Evolutionary conservation across 805 yeast genomes (phyloP).

Genomic region (Teunomyces cretensis): DNA sequence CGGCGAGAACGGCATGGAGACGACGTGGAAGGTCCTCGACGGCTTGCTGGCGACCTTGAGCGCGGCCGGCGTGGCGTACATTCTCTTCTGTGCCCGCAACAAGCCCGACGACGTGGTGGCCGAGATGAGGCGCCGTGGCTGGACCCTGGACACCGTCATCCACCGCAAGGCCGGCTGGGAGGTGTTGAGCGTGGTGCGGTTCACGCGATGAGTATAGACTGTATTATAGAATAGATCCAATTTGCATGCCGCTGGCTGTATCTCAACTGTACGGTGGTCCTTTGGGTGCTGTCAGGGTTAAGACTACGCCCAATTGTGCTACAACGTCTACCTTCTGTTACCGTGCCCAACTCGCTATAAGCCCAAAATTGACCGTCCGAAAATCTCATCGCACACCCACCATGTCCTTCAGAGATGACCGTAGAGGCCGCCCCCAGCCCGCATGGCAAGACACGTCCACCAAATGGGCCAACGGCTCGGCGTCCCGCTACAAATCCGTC

Average conservation of each 20-base stretch:
- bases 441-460: slow-evolving; percentile 13
- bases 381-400: neutral
- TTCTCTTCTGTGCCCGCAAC: slow-evolving; percentile 89
- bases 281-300: too few relatives aligned
- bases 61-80: slow-evolving; percentile 72
- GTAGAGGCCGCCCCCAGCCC: slow-evolving; percentile 3
- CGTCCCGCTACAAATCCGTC: slow-evolving; percentile 24
- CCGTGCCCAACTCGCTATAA: too few relatives aligned
- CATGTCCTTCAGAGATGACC: neutral
- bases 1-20: slow-evolving; percentile 86
- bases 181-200: slow-evolving; percentile 72
- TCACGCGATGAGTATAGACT: slow-evolving; percentile 27
- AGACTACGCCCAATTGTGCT: too few relatives aligned
- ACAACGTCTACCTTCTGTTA: too few relatives aligned
- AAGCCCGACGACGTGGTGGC: slow-evolving; percentile 63
- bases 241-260: too few relatives aligned
- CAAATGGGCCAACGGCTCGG: slow-evolving; percentile 32
- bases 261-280: too few relatives aligned
- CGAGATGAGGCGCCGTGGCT: slow-evolving; percentile 46
- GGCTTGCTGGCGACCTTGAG: slow-evolving; percentile 54
- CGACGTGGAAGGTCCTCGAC: slow-evolving; percentile 66
- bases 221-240: too few relatives aligned
- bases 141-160: slow-evolving; percentile 56
- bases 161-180: slow-evolving; percentile 95
- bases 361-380: neutral